Evolutionary conservation across 306 rosid species (phyloP).

Genomic region (Calophaca sinica): DNA sequence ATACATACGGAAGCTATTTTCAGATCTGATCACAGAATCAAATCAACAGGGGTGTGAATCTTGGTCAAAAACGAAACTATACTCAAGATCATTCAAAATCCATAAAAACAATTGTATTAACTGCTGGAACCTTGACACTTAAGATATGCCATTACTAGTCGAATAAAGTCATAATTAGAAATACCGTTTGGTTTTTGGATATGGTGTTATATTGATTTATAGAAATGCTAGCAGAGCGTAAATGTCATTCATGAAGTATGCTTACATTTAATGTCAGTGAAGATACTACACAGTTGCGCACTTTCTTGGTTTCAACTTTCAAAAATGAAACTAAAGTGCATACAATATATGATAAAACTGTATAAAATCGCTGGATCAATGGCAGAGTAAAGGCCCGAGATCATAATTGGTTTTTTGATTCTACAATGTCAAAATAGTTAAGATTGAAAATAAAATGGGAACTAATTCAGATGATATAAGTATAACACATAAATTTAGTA

Average conservation of each 20-base stretch:
- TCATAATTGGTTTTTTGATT: neutral
- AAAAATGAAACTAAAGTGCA: conserved; percentile 7
- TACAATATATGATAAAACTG: neutral
- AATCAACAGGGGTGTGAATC: conserved; percentile 14
- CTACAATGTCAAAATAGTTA: conserved; percentile 9
- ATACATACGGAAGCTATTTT: conserved; percentile 14
- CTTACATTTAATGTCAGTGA: conserved; percentile 26
- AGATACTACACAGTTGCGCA: neutral
- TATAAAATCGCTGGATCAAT: neutral
- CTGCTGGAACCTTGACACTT: conserved; percentile 9
- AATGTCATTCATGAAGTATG: conserved; percentile 5
- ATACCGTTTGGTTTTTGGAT: neutral
- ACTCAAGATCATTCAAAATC: conserved; percentile 28
- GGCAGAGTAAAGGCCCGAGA: neutral
- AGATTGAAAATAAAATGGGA: neutral
- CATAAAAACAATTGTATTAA: conserved; percentile 21
- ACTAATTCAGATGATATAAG: conserved; percentile 22
- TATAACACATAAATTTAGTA: neutral
- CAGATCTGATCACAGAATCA: conserved; percentile 35
- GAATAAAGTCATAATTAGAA: conserved; percentile 13
- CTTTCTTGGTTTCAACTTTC: conserved; percentile 15
- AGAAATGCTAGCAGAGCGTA: neutral
- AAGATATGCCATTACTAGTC: conserved; percentile 25
- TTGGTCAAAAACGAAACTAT: conserved; percentile 15
- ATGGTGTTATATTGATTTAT: conserved; percentile 8